Conservation (phyloP, 108 stramenopile species). For the Schizochytrium sp. region DNA sequence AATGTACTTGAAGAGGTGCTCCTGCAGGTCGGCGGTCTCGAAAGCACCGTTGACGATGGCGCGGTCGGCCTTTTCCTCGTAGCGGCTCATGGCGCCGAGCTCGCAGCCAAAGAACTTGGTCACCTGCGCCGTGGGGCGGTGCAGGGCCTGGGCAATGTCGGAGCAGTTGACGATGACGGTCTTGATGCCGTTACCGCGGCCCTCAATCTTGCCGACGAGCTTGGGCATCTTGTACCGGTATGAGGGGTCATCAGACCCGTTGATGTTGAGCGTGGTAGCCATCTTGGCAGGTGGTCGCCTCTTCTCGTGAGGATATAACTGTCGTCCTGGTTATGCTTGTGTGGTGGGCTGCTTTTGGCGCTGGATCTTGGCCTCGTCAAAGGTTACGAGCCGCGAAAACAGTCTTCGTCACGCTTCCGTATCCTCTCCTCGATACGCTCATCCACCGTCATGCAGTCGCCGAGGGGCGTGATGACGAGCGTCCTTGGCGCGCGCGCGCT, state of each 20-base stretch:
- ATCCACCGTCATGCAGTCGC: neutral
- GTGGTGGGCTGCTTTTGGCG: neutral
- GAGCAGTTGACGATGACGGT: conserved; percentile 89
- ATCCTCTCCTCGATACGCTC: neutral
- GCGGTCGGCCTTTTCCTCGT: conserved; percentile 77
- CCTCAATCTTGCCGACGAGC: conserved; percentile 59
- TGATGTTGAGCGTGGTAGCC: conserved; percentile 17
- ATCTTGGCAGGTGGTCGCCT: neutral
- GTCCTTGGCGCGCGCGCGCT: too few relatives aligned
- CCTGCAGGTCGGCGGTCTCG: conserved; percentile 73
- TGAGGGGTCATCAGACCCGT: conserved; percentile 26
- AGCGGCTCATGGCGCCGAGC: conserved; percentile 91
- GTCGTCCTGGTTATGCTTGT: too few relatives aligned
- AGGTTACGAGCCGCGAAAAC: neutral
- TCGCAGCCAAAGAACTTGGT: conserved; percentile 90
- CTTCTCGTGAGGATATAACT: too few relatives aligned
- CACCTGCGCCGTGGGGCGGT: conserved; percentile 67
- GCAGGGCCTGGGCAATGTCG: conserved; percentile 68
- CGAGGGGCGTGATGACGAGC: too few relatives aligned
- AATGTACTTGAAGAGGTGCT: conserved; percentile 79
- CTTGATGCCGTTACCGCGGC: conserved; percentile 97
- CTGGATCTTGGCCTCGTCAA: neutral
- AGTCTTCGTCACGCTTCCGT: neutral
- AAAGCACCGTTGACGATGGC: conserved; percentile 96
- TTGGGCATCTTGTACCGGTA: conserved; percentile 31